Evolutionary conservation across 768 basidiomycete species (phyloP), one percentile per base, ranked within the genome.

Genomic region (Leccinum uliginosum): DNA sequence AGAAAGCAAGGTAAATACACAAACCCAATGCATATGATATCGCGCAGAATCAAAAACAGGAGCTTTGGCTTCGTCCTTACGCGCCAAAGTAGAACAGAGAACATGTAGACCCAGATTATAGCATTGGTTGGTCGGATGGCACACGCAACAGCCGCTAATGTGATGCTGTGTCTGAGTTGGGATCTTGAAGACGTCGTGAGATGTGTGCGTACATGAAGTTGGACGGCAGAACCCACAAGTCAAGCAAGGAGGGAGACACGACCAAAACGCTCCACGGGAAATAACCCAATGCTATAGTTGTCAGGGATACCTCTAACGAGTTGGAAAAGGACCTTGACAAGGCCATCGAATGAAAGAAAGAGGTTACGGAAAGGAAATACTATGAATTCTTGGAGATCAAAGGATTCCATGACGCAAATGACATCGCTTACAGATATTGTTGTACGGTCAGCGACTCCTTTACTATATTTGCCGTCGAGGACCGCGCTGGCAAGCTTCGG

Each of bases 281-380:
- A 66, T 80, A 80, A 12, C 77, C 75, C 54, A 96, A 79, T 1
- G 94, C 95, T 43, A 88, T 72, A 0, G 85, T 85, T 0, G 90
- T 89, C 44, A 98, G 73, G 0, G 91, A 85, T 0, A 93, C 93
- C 67, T 99, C 97, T 26, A 95, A 74, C 12, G 93, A 95, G 68
- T 98, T 99, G 29, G 93, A 95, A 52, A 98, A 75, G 1, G 94
- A 91, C 34, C 97, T 82, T 4, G 94, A 89, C 24, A 97, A 76
- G 1, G 91, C 81, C 52, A 95, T 78, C 0, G 82, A 83, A 71
- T 98, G 83, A 75, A 98, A 98, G 67, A 96, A 83, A 5, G 91
- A 95, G 1, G 87, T 83, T 51, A 96, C 67, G 26, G 93, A 91
- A 35, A 98, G 69, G 57, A 93, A 78, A 35, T 87, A 72, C 94